Conservation (phyloP, 108 stramenopile species). For the Cyclostephanos tholiformis region DNA sequence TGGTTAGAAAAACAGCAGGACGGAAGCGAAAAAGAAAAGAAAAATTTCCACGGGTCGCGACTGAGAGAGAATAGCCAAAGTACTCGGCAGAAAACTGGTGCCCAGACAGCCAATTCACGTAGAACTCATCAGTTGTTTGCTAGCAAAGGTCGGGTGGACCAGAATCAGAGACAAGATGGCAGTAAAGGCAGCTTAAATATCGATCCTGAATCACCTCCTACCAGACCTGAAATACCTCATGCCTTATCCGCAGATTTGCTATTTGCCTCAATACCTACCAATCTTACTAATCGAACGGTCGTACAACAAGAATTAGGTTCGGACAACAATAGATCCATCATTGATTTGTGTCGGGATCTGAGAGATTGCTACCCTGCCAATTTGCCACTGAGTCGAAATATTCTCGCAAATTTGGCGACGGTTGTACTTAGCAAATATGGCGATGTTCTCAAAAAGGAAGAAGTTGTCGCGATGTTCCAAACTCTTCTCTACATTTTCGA, state of each 20-base stretch:
- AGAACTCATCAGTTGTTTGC: neutral
- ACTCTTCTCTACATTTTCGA: conserved; percentile 25
- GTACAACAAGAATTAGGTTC: neutral
- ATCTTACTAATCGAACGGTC: neutral
- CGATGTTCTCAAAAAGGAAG: conserved; percentile 5
- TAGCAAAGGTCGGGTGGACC: neutral
- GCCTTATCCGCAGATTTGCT: conserved; percentile 2
- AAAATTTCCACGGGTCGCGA: neutral
- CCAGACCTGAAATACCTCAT: neutral
- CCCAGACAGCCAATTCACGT: neutral
- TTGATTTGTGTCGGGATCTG: conserved; percentile 4
- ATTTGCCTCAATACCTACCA: neutral
- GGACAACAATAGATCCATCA: neutral
- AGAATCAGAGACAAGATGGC: neutral
- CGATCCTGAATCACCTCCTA: neutral
- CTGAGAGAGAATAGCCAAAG: neutral
- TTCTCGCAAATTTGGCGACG: conserved; percentile 8
- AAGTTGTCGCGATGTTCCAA: conserved; percentile 26
- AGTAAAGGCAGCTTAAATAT: neutral
- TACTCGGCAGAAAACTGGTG: neutral
- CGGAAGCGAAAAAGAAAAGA: neutral
- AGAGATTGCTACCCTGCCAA: conserved; percentile 15
- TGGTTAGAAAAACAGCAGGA: conserved; percentile 11
- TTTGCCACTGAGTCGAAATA: conserved; percentile 5
- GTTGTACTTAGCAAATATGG: neutral